Evolutionary conservation across 2,329 filamentous ascomycete species (phyloP).

Genomic region (Lachnellula occidentalis): DNA sequence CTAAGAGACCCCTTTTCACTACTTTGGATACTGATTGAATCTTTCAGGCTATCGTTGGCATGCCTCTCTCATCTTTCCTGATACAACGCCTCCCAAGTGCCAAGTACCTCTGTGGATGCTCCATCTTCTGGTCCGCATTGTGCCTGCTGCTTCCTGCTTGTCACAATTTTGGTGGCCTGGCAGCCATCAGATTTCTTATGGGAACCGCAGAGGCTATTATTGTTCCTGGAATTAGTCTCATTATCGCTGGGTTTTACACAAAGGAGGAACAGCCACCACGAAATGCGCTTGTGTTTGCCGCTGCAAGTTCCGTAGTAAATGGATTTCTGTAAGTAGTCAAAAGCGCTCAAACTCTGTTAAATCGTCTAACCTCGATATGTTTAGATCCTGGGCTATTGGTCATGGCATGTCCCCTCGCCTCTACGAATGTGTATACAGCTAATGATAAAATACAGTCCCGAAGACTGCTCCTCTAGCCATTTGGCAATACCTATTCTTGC

Average conservation of each 20-base stretch:
- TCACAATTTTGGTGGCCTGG: conserved; percentile 4
- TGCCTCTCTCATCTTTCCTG: conserved; percentile 38
- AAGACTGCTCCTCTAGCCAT: too few relatives aligned
- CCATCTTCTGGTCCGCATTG: conserved; percentile 28
- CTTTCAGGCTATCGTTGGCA: conserved; percentile 33
- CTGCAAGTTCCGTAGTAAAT: conserved; percentile 25
- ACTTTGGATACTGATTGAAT: too few relatives aligned
- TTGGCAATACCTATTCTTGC: too few relatives aligned
- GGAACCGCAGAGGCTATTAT: conserved; percentile 24
- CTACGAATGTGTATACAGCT: too few relatives aligned
- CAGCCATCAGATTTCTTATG: conserved; percentile 23
- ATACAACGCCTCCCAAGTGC: conserved; percentile 42
- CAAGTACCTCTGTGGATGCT: conserved; percentile 38
- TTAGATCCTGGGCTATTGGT: too few relatives aligned
- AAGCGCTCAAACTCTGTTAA: too few relatives aligned
- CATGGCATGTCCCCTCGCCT: too few relatives aligned
- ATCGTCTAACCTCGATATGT: too few relatives aligned
- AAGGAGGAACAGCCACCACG: conserved; percentile 45
- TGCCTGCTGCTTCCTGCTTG: conserved; percentile 19
- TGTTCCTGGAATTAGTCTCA: conserved; percentile 29
- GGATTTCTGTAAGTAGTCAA: too few relatives aligned
- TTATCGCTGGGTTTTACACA: conserved; percentile 38
- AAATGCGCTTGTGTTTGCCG: conserved; percentile 39
- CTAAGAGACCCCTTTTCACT: too few relatives aligned
- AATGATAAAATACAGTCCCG: too few relatives aligned